Evolutionary conservation across 306 rosid genomes (phyloP), one percentile per base, ranked within the genome.

Genomic region (Delonix regia): DNA sequence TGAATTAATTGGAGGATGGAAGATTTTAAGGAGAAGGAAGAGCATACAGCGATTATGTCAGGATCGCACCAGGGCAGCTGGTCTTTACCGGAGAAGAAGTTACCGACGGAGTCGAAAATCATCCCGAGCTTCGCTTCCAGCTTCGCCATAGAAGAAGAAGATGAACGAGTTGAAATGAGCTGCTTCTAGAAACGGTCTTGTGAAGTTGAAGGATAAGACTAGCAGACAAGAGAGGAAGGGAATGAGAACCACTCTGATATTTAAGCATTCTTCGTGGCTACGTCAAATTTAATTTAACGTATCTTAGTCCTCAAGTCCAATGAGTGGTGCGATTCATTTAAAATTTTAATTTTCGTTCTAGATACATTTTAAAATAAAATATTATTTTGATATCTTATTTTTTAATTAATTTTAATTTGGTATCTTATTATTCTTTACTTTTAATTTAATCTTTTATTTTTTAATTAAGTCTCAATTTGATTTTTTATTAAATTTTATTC

Each of bases 81-180:
- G 45, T 94, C 98, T 34, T 82, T 82, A 65, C 97, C 92, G 69
- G 96, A 83, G 86, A 94, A 92, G 94, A 94, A 94, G 71, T 59
- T 83, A 11, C 89, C 87, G 2, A 94, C 89, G 12, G 92, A 89
- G 36, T 83, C 90, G 12, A 92, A 82, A 41, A 92, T 85, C 64
- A 83, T 92, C 16, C 87, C 93, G 0, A 91, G 71, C 81, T 89
- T 88, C 0, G 86, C 92, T 81, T 88, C 98, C 68, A 93, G 83
- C 41, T 74, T 87, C 74, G 89, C 83, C 88, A 84, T 84, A 9
- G 52, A 13, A 51, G 36, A 15, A 30, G 76, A 38, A 14, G 11
- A n/a, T n/a, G n/a, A n/a, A n/a, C n/a, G 38, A 67, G 38, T 24
- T 41, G 25, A 44, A 28, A 21, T 48, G 64, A 78, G 36, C n/a